Base-by-base conservation (phyloP, 164 flowering plant species). In the Amborella trichopoda region DNA sequence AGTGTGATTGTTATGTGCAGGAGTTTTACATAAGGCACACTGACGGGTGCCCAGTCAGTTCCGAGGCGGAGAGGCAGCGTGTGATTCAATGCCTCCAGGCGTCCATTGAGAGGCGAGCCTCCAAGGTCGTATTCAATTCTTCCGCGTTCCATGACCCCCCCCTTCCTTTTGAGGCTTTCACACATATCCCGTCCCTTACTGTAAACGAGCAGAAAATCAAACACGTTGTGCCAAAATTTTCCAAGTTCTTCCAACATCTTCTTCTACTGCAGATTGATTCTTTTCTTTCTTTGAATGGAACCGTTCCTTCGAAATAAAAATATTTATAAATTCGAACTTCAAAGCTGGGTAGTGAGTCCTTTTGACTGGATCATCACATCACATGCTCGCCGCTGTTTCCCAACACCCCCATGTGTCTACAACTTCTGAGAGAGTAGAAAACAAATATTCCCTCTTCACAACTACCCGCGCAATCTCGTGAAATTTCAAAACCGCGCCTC, bases 1-100 rank as follows among this genome's bases (percentile, higher is more conserved):
- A 0, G 21, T 11, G 16, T 38, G 21, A 16, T 38, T 38, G 8
- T n/a, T 16, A 9, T 6, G 20, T 70, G 46, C 46, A 90, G 98
- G 96, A 91, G 51, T 86, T 68, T 54, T 91, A 80, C 52, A 80
- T 91, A 21, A 68, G 89, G 54, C 98, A 91, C 52, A 63, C 76
- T 3, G 95, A 90, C 66, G 98, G 98, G 9, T 58, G 69, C n/a
- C 89, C 96, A 17, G 69, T 84, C 26, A 73, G 77, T 49, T 83
- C 97, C 20, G 95, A 86, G 48, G 80, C 77, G n/a, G 80, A 75
- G 33, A 50, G 66, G 43, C 71, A 62, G 28, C 65, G 77, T 2
- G 77, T 75, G 42, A 61, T 67, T 49, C 71, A 67, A 43, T 72
- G 80, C 38, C 46, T 75, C 11, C 84, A 76, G 76, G 97, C 97